Conservation (phyloP, 1,284 basidiomycete genomes). For the Ceratobasidium sp. region DNA sequence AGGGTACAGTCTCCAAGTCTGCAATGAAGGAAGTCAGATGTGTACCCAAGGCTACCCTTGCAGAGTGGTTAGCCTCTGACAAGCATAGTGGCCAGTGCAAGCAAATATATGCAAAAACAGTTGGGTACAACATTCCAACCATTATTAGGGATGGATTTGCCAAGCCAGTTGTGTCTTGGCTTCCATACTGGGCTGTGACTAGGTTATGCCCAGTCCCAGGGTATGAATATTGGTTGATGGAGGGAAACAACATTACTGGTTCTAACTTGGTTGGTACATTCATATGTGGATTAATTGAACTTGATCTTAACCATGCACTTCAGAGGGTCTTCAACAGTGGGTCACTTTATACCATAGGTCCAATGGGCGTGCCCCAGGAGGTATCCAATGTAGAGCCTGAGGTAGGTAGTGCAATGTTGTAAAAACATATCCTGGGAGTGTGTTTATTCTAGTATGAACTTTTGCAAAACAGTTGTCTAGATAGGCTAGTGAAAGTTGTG, state of each 20-base stretch:
- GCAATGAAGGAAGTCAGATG: not conserved
- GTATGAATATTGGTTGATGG: not conserved
- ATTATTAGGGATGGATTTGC: not conserved
- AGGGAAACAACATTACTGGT: not conserved
- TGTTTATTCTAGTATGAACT: too few species aligned
- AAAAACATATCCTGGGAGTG: too few species aligned
- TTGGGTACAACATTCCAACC: not conserved
- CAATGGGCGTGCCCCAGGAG: too few species aligned
- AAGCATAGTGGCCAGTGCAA: not conserved
- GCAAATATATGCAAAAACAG: not conserved
- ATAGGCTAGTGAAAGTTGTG: too few species aligned
- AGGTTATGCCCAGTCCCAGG: not conserved
- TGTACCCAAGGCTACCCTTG: not conserved
- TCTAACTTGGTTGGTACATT: not conserved
- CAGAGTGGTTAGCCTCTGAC: not conserved
- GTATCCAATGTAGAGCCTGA: too few species aligned
- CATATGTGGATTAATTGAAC: too few species aligned
- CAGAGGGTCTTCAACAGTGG: too few species aligned
- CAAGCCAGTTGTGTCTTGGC: not conserved
- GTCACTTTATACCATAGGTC: too few species aligned
- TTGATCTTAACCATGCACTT: too few species aligned
- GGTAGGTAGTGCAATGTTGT: too few species aligned
- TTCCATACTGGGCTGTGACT: not conserved
- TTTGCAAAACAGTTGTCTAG: too few species aligned
- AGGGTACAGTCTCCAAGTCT: not conserved